Evolutionary conservation across 2,329 filamentous ascomycete species (phyloP), one percentile per base, ranked within the genome.

Genomic region (Cryoendolithus antarcticus): DNA sequence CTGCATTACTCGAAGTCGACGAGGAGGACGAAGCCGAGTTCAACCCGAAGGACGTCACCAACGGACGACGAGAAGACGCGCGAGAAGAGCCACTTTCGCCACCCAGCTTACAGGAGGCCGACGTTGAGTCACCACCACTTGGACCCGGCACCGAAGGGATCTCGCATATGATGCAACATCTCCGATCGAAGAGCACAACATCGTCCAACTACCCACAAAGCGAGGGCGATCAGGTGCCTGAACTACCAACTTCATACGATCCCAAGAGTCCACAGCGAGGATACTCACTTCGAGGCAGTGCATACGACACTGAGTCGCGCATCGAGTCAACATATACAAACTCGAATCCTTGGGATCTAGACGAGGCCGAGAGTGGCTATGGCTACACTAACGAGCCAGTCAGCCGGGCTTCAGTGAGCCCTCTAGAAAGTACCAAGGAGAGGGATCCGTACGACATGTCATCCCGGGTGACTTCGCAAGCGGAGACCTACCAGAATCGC

Each of bases 161-260:
- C 10, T 89, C 80, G 37, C 53, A 52, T 34, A 52, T 59, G 51
- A 50, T 60, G 36, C 56, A 88, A 45, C 91, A 96, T 65, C 65
- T 96, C 31, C 77, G 91, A 37, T 77, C 77, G 28, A 77, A 80
- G 46, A 96, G 89, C 62, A 80, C 80, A 42, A 72, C 77, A 9
- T 96, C 89, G 1, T 93, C 86, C 0, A 70, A 91, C 19, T 86
- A 85, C 39, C 60, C 52, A 4, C 38, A 42, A 8, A 53, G 59
- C 21, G 54, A 60, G 48, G 75, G 74, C 19, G 63, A 50, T 9
- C 47, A 50, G 9, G 38, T 47, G 8, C 44, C 50, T 2, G 43
- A 52, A 6, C 28, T 51, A 15, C 53, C 49, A 4, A 48, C 48
- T 8, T 40, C 46, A 38, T 47, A 47, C 40, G 45, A 49, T 32